Evolutionary conservation across 164 flowering plant genomes (phyloP).

Genomic region (Tinospora cordifolia): DNA sequence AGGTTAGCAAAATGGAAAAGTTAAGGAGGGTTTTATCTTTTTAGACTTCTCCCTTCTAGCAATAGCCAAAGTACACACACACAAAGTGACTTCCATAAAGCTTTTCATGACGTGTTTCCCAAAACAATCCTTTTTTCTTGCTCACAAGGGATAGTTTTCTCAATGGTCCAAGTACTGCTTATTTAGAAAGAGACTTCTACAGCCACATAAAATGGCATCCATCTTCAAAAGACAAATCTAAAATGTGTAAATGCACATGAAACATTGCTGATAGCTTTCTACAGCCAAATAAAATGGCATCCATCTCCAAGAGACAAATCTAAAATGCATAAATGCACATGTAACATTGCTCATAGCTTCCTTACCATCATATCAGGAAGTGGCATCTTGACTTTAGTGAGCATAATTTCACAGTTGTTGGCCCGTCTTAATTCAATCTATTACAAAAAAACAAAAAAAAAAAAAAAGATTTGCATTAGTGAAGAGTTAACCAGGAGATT

Average conservation of each 20-base stretch:
- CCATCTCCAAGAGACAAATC: neutral
- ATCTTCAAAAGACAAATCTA: neutral
- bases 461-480: conserved; percentile 12
- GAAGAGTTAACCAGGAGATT: conserved; percentile 2
- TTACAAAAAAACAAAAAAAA: too few relatives aligned
- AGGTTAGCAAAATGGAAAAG: neutral
- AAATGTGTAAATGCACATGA: neutral
- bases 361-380: conserved; percentile 83
- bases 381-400: conserved; percentile 88
- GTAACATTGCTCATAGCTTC: neutral
- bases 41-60: neutral
- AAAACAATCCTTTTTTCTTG: neutral
- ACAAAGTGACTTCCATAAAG: neutral
- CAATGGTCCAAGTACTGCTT: neutral
- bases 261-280: neutral
- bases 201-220: neutral
- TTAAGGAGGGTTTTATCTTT: neutral
- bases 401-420: conserved; percentile 84
- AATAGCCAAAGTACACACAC: neutral
- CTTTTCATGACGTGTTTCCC: neutral
- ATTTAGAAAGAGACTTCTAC: neutral
- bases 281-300: conserved; percentile 1
- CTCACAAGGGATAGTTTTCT: neutral
- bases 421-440: conserved; percentile 80
- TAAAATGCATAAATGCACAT: neutral